A percentile compares a stretch with the other conserved stretches of the same genome.
Conservation (phyloP, 306 rosid genomes). For the Abrus pulchellus region DNA sequence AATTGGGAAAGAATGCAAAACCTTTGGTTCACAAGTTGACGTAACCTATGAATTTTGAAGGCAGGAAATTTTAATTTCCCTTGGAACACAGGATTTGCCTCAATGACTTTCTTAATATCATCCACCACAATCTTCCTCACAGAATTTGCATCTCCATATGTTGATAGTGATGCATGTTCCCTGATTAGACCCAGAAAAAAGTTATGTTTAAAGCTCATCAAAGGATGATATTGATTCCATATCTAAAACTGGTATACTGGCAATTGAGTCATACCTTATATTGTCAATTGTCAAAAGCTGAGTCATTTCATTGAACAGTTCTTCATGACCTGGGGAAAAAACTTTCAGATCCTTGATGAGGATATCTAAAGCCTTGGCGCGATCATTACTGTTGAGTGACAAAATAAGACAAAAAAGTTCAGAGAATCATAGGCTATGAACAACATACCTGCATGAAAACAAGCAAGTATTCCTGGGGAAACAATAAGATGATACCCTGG, state of each 20-base stretch:
- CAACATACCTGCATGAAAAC: background rate
- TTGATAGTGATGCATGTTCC: constrained; percentile 46
- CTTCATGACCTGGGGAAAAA: constrained; percentile 19
- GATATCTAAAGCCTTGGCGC: constrained; percentile 43
- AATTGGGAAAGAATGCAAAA: constrained; percentile 33
- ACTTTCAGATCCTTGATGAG: constrained; percentile 49
- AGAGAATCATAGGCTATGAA: background rate
- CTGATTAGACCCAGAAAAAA: constrained; percentile 27
- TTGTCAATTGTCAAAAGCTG: constrained; percentile 34
- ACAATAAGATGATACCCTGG: background rate
- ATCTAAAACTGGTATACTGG: constrained; percentile 18
- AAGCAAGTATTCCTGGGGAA: background rate
- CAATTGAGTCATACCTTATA: constrained; percentile 46
- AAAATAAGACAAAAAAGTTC: constrained; percentile 6
- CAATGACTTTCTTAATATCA: constrained; percentile 34
- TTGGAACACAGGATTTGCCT: constrained; percentile 32
- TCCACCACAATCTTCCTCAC: constrained; percentile 24
- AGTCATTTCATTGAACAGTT: constrained; percentile 41
- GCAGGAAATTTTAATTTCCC: constrained; percentile 38
- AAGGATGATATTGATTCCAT: background rate
- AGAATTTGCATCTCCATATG: constrained; percentile 34
- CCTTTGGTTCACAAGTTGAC: constrained; percentile 47
- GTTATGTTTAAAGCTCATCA: background rate
- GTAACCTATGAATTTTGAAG: constrained; percentile 20
- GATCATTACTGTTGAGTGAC: constrained; percentile 42